Percentiles rank a stretch among this genome's conserved stretches.
Conservation (phyloP, 148 eudicot species). For the Nepenthes gracilis region DNA sequence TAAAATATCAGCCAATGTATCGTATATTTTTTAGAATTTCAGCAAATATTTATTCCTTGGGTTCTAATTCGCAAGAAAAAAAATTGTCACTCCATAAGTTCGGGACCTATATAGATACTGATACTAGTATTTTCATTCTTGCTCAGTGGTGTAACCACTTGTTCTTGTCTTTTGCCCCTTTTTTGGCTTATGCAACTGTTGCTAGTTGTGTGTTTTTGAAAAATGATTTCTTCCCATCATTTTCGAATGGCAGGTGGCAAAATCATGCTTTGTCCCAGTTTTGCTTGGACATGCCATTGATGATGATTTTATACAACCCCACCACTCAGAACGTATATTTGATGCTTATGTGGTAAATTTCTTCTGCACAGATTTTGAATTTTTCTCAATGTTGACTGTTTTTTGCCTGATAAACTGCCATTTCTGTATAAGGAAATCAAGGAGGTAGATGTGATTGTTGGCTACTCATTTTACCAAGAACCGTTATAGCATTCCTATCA, state of each 20-base stretch:
- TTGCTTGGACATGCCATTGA: conserved; percentile 76
- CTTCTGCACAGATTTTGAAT: not conserved
- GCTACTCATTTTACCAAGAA: too few relatives aligned
- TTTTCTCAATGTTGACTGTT: not conserved
- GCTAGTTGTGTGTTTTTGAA: conserved; percentile 1
- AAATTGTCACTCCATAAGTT: too few relatives aligned
- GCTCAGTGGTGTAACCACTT: too few relatives aligned
- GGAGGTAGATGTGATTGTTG: too few relatives aligned
- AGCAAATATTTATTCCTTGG: too few relatives aligned
- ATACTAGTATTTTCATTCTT: too few relatives aligned
- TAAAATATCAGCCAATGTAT: too few relatives aligned
- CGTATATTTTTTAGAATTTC: too few relatives aligned
- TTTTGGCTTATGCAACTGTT: not conserved
- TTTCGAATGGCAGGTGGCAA: conserved; percentile 59
- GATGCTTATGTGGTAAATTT: conserved; percentile 57
- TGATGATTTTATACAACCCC: conserved; percentile 76
- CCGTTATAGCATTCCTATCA: too few relatives aligned
- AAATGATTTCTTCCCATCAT: conserved; percentile 3
- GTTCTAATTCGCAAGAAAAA: too few relatives aligned
- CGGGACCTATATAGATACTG: too few relatives aligned
- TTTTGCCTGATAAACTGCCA: not conserved
- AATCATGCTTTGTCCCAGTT: conserved; percentile 81
- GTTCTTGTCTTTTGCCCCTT: not conserved
- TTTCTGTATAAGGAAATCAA: too few relatives aligned
- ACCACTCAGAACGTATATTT: conserved; percentile 62